Conservation (phyloP, 2,329 filamentous ascomycete species). For the Alternaria viburni region DNA sequence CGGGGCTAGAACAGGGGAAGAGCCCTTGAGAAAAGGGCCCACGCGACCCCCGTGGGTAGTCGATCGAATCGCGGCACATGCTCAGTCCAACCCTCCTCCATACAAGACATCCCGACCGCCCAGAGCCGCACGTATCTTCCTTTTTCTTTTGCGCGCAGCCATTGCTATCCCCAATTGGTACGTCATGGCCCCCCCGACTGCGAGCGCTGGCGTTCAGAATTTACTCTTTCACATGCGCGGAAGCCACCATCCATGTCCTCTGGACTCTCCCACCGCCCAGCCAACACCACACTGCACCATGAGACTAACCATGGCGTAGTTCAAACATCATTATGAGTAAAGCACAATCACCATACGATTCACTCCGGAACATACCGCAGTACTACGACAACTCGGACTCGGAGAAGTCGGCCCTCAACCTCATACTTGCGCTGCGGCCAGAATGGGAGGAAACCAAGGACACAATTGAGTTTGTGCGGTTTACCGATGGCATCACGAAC, state of each 20-base stretch:
- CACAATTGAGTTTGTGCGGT: conserved; percentile 82
- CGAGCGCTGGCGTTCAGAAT: neutral
- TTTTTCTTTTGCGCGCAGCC: neutral
- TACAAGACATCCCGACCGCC: neutral
- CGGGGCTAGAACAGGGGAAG: conserved; percentile 19
- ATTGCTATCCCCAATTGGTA: conserved; percentile 1
- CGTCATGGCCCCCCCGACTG: neutral
- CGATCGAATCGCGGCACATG: conserved; percentile 3
- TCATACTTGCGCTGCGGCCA: conserved; percentile 80
- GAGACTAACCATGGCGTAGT: conserved; percentile 12
- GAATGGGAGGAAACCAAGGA: conserved; percentile 80
- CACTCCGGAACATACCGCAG: conserved; percentile 68
- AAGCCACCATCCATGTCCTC: neutral
- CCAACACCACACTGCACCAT: neutral
- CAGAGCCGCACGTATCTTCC: neutral
- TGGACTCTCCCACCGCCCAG: neutral
- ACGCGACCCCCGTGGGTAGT: conserved; percentile 19
- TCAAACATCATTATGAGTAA: conserved; percentile 30
- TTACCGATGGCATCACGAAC: conserved; percentile 98
- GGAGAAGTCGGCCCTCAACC: conserved; percentile 76
- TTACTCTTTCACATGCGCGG: conserved; percentile 16
- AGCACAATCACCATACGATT: conserved; percentile 38
- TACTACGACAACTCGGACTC: conserved; percentile 80
- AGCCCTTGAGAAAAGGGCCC: conserved; percentile 11
- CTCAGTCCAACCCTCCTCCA: neutral